phyloP scores from a whole-genome alignment of 805 yeast genomes.

The Ascoidea asiatica region DNA sequence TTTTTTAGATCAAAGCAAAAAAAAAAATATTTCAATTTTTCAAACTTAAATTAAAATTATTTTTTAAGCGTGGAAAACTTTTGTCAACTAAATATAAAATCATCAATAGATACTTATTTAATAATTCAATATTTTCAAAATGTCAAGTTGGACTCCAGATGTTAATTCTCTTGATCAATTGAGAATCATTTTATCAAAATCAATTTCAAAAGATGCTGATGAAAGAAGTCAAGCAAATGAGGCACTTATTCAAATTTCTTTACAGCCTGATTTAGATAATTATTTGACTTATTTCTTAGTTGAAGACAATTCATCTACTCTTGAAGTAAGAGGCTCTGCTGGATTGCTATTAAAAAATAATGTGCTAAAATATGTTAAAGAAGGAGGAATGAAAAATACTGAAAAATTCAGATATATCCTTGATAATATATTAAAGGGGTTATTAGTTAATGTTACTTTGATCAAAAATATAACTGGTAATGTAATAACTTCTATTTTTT shows the following conservation, averaged over 20 bases:
- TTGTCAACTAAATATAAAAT: neutral
- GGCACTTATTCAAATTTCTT: conserved; percentile 55
- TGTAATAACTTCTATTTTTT: conserved; percentile 72
- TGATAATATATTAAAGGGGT: conserved; percentile 27
- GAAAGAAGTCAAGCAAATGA: conserved; percentile 57
- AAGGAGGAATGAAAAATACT: conserved; percentile 14
- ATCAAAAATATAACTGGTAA: conserved; percentile 85
- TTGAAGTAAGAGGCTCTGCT: conserved; percentile 71
- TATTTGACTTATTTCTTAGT: conserved; percentile 64
- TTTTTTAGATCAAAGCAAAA: neutral
- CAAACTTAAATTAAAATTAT: neutral
- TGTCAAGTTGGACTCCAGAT: conserved; percentile 59
- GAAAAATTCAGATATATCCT: conserved; percentile 21
- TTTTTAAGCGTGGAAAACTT: conserved; percentile 1
- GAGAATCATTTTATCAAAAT: conserved; percentile 51
- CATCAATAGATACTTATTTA: neutral
- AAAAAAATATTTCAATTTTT: neutral
- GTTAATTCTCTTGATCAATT: conserved; percentile 48
- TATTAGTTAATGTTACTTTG: conserved; percentile 38
- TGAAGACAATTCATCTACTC: conserved; percentile 28
- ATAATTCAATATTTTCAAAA: conserved; percentile 8
- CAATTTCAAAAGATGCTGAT: conserved; percentile 44
- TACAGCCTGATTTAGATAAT: conserved; percentile 67
- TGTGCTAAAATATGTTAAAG: conserved; percentile 27
- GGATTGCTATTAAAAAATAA: conserved; percentile 77